Conservation (phyloP, 768 basidiomycete species). For the Serendipita sp. region DNA sequence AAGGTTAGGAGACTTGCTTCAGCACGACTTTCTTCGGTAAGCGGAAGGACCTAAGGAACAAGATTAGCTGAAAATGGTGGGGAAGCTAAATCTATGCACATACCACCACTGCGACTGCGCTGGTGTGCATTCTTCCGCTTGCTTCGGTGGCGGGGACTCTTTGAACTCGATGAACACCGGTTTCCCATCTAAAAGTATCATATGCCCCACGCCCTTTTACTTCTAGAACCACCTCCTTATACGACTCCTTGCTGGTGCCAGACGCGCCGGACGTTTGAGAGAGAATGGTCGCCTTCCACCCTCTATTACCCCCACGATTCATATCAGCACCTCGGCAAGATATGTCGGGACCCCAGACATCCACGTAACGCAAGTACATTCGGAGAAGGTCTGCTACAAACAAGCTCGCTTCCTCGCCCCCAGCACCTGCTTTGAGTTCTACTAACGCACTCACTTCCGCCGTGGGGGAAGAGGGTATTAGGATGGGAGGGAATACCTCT, state of each 20-base stretch:
- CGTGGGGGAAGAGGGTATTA: constrained; percentile 58
- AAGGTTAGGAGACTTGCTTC: constrained; percentile 33
- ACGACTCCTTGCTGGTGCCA: constrained; percentile 33
- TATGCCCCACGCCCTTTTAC: constrained; percentile 64
- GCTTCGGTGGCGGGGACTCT: constrained; percentile 82
- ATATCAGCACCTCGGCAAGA: constrained; percentile 3
- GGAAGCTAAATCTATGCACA: constrained; percentile 16
- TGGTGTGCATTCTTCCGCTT: constrained; percentile 79
- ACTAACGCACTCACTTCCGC: constrained; percentile 56
- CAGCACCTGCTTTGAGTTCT: constrained; percentile 85
- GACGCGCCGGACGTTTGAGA: not conserved
- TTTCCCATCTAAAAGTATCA: constrained; percentile 72
- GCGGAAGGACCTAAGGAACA: constrained; percentile 53
- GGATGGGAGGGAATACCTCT: constrained; percentile 45
- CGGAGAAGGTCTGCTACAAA: constrained; percentile 62
- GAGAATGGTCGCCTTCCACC: constrained; percentile 4
- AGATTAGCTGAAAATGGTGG: not conserved
- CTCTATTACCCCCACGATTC: constrained; percentile 13
- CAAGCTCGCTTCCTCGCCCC: constrained; percentile 73
- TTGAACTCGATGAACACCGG: constrained; percentile 91
- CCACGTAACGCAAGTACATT: constrained; percentile 64
- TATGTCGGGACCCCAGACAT: constrained; percentile 18
- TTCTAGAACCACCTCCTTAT: constrained; percentile 66
- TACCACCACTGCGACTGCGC: constrained; percentile 76
- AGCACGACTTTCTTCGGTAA: constrained; percentile 39